These are phyloP conservation scores for Spiromastix sp. DNA, from an alignment of 2,329 filamentous ascomycete genomes.

Conservation along the genomic window DNA sequence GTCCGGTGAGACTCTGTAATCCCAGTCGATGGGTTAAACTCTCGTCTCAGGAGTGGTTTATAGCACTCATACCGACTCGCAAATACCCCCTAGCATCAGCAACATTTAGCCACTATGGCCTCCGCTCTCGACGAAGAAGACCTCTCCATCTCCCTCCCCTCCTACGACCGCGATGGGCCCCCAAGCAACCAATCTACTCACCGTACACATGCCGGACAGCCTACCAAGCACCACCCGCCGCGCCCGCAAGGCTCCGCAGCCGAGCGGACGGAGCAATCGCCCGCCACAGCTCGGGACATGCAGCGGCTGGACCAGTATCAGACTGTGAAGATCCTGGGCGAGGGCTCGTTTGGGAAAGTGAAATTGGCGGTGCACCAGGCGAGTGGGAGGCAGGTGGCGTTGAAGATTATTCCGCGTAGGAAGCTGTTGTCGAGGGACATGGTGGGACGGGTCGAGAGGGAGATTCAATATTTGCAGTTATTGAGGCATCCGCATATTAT, in stretches of 20 bases:
- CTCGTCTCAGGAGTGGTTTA: no score
- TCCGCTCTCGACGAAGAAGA: conserved; percentile 28
- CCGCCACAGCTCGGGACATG: conserved; percentile 48
- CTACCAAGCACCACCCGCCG: conserved; percentile 3
- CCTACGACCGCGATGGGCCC: conserved; percentile 11
- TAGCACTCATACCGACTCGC: no score
- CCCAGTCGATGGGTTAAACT: no score
- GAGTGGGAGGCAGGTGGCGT: conserved; percentile 86
- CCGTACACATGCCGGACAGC: conserved; percentile 16
- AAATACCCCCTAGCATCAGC: no score
- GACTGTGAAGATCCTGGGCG: conserved; percentile 79
- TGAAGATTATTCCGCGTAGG: conserved; percentile 95
- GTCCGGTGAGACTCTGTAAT: no score
- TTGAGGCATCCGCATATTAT: conserved; percentile 97
- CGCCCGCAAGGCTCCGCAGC: conserved; percentile 11
- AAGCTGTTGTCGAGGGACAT: conserved; percentile 96
- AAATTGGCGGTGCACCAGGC: conserved; percentile 90
- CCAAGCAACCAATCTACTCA: conserved; percentile 7
- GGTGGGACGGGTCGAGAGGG: conserved; percentile 92
- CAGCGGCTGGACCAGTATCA: conserved; percentile 88
- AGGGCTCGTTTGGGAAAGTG: conserved; percentile 97
- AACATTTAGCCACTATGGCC: conserved; percentile 19
- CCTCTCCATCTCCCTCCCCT: conserved; percentile 25
- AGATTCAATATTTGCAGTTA: conserved; percentile 95
- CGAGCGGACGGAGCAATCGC: conserved; percentile 37